Evolutionary conservation across 2,329 filamentous ascomycete genomes (phyloP), one percentile per base, ranked within the genome.

Genomic region (Helotiales sp.): DNA sequence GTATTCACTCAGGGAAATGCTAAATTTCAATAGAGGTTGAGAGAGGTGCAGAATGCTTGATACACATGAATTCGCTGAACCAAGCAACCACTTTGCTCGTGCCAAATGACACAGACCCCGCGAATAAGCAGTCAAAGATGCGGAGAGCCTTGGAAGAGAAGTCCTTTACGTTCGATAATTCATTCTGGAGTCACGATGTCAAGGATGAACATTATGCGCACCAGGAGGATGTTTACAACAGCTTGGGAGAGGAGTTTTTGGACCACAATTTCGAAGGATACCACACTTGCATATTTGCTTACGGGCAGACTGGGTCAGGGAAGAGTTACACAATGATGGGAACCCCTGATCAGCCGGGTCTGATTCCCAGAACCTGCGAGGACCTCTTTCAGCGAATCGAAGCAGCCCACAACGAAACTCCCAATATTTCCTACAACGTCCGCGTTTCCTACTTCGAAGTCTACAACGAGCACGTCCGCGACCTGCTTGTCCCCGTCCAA

Each of bases 301-400:
- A 99, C 70, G 95, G 95, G 10, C 95, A 99, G 78, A 99, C 95
- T 0, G 95, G 95, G 24, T 96, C 93, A 0, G 95, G 95, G 52
- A 99, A 99, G 79, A 96, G 91, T 72, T 99, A 98, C 76, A 97
- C 95, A 40, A 99, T 89, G 86, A 99, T 99, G 95, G 95, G 95
- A 42, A 87, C 82, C 1, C 81, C 87, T 5, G 89, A 95, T 29
- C 85, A 96, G 65, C 91, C 92, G 0, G 95, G 95, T 4, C 80
- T 99, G 55, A 99, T 99, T 64, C 95, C 95, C 7, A 85, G 93
- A 51, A 99, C 95, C 9, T 99, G 95, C 74, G 89, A 96, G 73
- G 95, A 97, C 74, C 81, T 99, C 51, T 99, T 99, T 72, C 87
- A 96, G 77, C 86, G 95, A 55, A 97, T 99, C 71, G 88, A 93